Conservation (phyloP, 164 flowering plant species). For the Tetrastigma voinierianum region DNA sequence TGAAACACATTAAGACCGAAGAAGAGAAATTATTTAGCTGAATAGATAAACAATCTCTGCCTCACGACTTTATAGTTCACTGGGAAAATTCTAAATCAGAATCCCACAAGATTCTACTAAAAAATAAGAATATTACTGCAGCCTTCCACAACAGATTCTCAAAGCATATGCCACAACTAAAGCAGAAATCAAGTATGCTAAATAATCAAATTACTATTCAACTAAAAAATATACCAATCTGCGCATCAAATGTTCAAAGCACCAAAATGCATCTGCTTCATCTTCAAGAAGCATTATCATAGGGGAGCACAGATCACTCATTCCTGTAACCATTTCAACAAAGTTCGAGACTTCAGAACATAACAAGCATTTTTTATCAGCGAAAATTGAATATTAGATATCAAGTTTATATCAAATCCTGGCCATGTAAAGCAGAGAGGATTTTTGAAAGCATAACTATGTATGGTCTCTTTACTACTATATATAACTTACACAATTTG, state of each 20-base stretch:
- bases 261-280: constrained; percentile 99
- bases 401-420: too few relatives aligned
- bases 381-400: not conserved
- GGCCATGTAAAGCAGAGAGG: too few relatives aligned
- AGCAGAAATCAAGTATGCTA: not conserved
- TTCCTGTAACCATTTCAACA: constrained; percentile 54
- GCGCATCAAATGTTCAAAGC: constrained; percentile 96
- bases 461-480: too few relatives aligned
- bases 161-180: not conserved
- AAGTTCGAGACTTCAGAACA: constrained; percentile 15
- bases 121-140: not conserved
- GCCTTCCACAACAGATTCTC: not conserved
- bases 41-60: too few relatives aligned
- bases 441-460: too few relatives aligned
- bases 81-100: not conserved
- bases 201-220: not conserved
- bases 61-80: too few relatives aligned
- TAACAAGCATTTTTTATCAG: constrained; percentile 2
- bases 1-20: too few relatives aligned
- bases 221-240: constrained; percentile 61
- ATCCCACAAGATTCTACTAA: too few relatives aligned
- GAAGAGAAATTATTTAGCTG: too few relatives aligned
- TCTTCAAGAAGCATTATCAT: constrained; percentile 96
- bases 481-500: too few relatives aligned
- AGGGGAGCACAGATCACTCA: constrained; percentile 99